Conservation (phyloP, 2,329 filamentous ascomycete genomes). For the Microsporum ferrugineum region DNA sequence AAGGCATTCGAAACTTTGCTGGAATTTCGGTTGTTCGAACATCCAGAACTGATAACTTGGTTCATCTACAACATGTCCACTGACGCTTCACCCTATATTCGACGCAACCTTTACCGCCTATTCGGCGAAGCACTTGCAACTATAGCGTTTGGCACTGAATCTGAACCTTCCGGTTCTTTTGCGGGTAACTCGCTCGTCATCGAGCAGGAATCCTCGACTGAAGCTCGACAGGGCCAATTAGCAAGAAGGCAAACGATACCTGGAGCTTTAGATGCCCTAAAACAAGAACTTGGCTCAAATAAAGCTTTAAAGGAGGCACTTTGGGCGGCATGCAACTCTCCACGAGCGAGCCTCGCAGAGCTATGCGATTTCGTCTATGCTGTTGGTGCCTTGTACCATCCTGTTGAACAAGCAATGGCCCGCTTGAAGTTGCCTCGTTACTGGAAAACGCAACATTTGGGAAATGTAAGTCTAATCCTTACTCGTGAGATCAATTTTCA, state of each 20-base stretch:
- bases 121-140: slow-evolving; percentile 47
- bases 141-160: slow-evolving; percentile 46
- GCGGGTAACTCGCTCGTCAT: slow-evolving; percentile 41
- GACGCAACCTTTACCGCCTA: slow-evolving; percentile 40
- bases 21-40: slow-evolving; percentile 43
- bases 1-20: slow-evolving; percentile 49
- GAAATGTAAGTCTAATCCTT: slow-evolving; percentile 32
- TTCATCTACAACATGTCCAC: slow-evolving; percentile 46
- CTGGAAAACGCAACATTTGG: slow-evolving; percentile 44
- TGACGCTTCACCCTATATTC: slow-evolving; percentile 48
- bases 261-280: slow-evolving; percentile 47
- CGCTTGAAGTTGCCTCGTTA: slow-evolving; percentile 45
- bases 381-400: slow-evolving; percentile 45
- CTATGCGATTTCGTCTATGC: slow-evolving; percentile 47
- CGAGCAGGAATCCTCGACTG: slow-evolving; percentile 43
- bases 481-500: not conserved
- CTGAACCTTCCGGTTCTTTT: slow-evolving; percentile 23
- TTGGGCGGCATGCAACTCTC: slow-evolving; percentile 46
- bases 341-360: slow-evolving; percentile 41
- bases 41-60: slow-evolving; percentile 43
- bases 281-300: slow-evolving; percentile 41
- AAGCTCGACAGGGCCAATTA: slow-evolving; percentile 43
- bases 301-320: slow-evolving; percentile 41
- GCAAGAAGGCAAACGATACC: slow-evolving; percentile 46
- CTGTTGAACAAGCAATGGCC: slow-evolving; percentile 40